Conservation (phyloP, 441 rosid genomes). For the Erodium moschatum region DNA sequence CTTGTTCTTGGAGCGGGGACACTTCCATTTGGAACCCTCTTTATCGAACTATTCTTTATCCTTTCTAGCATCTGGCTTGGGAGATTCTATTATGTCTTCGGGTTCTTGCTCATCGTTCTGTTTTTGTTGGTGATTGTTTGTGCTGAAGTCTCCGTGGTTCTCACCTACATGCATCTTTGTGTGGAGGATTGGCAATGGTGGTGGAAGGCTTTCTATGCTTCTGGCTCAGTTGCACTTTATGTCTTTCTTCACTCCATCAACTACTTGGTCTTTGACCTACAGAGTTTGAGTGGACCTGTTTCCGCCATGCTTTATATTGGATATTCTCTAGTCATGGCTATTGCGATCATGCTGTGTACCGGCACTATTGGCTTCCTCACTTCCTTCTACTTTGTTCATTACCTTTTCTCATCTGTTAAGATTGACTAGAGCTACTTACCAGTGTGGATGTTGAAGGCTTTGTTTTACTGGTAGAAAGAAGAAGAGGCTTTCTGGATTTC, state of each 20-base stretch:
- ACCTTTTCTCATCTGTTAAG: slow-evolving; percentile 93
- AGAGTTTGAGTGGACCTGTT: slow-evolving; percentile 89
- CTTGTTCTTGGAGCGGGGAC: slow-evolving; percentile 97
- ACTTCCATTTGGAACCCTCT: slow-evolving; percentile 88
- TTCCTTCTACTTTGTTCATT: slow-evolving; percentile 84
- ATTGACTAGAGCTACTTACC: slow-evolving; percentile 41
- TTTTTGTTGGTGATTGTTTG: slow-evolving; percentile 64
- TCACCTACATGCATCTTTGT: slow-evolving; percentile 95
- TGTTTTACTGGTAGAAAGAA: slow-evolving; percentile 17
- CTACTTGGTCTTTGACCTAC: slow-evolving; percentile 78
- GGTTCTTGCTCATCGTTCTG: slow-evolving; percentile 75
- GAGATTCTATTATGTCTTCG: slow-evolving; percentile 83
- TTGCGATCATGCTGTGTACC: slow-evolving; percentile 89
- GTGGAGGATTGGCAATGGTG: slow-evolving; percentile 98
- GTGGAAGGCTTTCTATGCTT: slow-evolving; percentile 98
- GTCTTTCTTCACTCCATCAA: slow-evolving; percentile 85
- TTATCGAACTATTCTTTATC: slow-evolving; percentile 90
- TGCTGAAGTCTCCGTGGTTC: slow-evolving; percentile 89
- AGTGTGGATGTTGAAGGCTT: slow-evolving; percentile 17
- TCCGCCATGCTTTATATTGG: slow-evolving; percentile 84
- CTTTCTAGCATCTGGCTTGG: slow-evolving; percentile 96
- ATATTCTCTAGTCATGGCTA: slow-evolving; percentile 75
- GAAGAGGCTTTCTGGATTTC: slow-evolving; percentile 19
- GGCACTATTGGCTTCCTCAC: slow-evolving; percentile 79
- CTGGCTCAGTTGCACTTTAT: slow-evolving; percentile 80